Percentiles rank a stretch among this genome's conserved stretches.
These are phyloP conservation scores for Kondoa subrosea DNA, from an alignment of 768 basidiomycete species.

Conservation along the genomic window DNA sequence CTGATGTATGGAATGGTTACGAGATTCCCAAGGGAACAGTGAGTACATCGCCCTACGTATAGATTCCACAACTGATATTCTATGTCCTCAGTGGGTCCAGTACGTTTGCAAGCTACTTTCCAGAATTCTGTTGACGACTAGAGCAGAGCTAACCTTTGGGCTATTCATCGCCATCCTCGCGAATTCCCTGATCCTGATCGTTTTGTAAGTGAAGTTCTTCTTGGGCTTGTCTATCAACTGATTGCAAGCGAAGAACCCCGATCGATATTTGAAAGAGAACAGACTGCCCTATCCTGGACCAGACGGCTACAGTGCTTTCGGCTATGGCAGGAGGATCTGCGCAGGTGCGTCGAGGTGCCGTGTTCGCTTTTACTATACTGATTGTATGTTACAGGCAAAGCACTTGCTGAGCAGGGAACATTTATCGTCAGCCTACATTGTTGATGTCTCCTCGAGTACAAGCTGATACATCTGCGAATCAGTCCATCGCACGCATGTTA, in stretches of 20 bases:
- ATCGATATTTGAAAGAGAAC: constrained; percentile 5
- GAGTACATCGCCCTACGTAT: neutral
- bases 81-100: neutral
- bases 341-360: too few species aligned
- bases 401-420: constrained; percentile 12
- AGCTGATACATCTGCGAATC: too few species aligned
- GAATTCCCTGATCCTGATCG: constrained; percentile 24
- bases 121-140: too few species aligned
- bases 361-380: too few species aligned
- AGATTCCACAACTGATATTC: too few species aligned
- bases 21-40: constrained; percentile 19
- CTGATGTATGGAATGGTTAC: constrained; percentile 18
- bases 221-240: too few species aligned
- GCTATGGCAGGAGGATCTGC: constrained; percentile 13
- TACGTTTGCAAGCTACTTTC: too few species aligned
- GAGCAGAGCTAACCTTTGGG: constrained; percentile 14
- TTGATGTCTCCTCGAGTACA: too few species aligned
- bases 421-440: too few species aligned
- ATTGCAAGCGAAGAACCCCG: too few species aligned
- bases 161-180: constrained; percentile 18
- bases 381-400: too few species aligned
- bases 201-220: constrained; percentile 24
- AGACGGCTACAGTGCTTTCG: constrained; percentile 17
- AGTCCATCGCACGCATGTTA: constrained; percentile 22
- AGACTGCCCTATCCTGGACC: constrained; percentile 15